These are phyloP conservation scores for Fusarium sp. DNA, from an alignment of 2,329 filamentous ascomycete species.

Conservation along the genomic window DNA sequence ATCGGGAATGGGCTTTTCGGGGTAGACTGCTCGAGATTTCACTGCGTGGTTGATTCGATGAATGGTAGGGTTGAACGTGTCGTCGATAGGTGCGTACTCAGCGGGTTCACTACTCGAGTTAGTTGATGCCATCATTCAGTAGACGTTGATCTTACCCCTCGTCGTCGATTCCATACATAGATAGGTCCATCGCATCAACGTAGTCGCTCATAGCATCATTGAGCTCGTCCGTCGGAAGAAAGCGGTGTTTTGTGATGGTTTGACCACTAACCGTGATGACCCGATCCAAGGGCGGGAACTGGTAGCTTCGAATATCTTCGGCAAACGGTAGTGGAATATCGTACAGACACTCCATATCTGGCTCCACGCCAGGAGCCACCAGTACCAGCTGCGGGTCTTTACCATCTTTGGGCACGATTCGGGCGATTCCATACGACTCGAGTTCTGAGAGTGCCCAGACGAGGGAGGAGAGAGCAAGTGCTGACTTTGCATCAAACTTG, in stretches of 20 bases:
- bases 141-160: conserved; percentile 66
- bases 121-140: conserved; percentile 3
- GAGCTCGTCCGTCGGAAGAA: conserved; percentile 81
- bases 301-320: conserved; percentile 90
- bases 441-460: conserved; percentile 88
- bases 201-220: conserved; percentile 87
- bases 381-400: conserved; percentile 82
- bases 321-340: conserved; percentile 93
- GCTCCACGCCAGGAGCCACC: conserved; percentile 82
- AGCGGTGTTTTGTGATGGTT: conserved; percentile 81
- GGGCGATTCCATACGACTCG: conserved; percentile 85
- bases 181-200: conserved; percentile 92
- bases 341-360: conserved; percentile 84
- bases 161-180: conserved; percentile 75
- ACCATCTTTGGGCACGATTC: conserved; percentile 85
- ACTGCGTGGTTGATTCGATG: conserved; percentile 91
- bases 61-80: conserved; percentile 85
- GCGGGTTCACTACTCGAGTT: conserved; percentile 50
- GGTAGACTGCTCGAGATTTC: conserved; percentile 81
- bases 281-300: conserved; percentile 88
- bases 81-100: conserved; percentile 83
- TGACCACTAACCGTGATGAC: conserved; percentile 90
- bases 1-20: conserved; percentile 70
- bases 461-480: conserved; percentile 86
- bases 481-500: conserved; percentile 82